Evolutionary conservation across 228 moss, liverwort and hornwort species (phyloP), one percentile per base, ranked within the genome.

Genomic region (Sphagnum magellanicum): DNA sequence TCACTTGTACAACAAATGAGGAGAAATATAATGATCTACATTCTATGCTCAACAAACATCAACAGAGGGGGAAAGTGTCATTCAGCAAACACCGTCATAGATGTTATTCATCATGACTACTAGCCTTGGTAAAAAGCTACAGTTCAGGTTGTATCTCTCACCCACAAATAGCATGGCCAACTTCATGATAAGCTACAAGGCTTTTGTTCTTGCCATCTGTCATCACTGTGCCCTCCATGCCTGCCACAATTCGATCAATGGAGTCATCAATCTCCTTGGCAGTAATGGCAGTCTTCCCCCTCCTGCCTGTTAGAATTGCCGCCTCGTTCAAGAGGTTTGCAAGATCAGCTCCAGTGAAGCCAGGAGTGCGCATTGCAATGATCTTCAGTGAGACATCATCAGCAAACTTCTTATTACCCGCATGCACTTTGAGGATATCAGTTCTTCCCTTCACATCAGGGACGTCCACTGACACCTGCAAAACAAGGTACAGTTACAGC

Each of bases 151-250:
- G 32, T 32, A 32, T 32, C 32, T 55, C 77, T 77, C 69, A 86
- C 86, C 88, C 88, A 67, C 88, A 88, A 48, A 88, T 81, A 47
- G 88, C 88, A 65, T 88, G 88, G 16, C 88, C 88, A 11, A 84
- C 88, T 83, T 88, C 88, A 66, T 88, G 88, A 63, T 88, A 88
- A 9, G 88, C 88, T 17, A 85, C 82, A 32, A 88, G 88, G 5
- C 85, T 88, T 81, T 85, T 88, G 82, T 77, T 82, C 72, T 88
- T 85, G 68, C 85, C 88, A 66, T 84, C 84, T 0, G 82, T 85
- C 84, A 85, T 85, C 5, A 80, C 4, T 0, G 88, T 88, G 4
- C 88, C 84, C 69, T 88, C 88, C 84, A 84, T 88, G 16, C 85
- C 88, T 6, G 85, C 85, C 4, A 88, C 85, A 63, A 88, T 88